phyloP scores from a whole-genome alignment of 345 rosid genomes.

The Psidium guajava region DNA sequence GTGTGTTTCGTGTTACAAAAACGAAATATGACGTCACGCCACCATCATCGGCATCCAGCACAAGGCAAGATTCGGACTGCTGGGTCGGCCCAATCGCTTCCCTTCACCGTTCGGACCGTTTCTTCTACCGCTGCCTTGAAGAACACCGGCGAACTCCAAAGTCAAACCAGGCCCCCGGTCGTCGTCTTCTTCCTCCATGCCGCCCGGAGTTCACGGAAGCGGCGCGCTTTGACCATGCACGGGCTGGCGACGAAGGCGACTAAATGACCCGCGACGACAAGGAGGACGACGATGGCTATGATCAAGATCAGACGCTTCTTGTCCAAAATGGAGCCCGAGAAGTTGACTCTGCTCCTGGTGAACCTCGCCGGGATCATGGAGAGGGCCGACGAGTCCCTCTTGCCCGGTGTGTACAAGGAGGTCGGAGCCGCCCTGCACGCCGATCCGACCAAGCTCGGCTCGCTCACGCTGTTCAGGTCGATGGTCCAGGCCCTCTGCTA shows the following conservation, averaged over 20 bases:
- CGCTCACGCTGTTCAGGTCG: slow-evolving; percentile 56
- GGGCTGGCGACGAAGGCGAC: neutral
- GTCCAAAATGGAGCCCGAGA: slow-evolving; percentile 44
- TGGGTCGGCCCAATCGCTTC: neutral
- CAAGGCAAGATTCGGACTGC: neutral
- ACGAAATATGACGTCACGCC: neutral
- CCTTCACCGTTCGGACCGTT: neutral
- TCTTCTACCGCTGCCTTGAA: neutral
- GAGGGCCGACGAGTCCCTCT: slow-evolving; percentile 80
- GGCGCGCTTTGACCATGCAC: neutral
- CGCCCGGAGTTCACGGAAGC: neutral
- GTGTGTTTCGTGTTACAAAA: neutral
- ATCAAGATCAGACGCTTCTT: neutral
- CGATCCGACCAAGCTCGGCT: slow-evolving; percentile 78
- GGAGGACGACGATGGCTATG: neutral
- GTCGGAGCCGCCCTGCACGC: slow-evolving; percentile 79
- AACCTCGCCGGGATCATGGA: slow-evolving; percentile 87
- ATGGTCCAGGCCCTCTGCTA: slow-evolving; percentile 48
- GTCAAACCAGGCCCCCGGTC: neutral
- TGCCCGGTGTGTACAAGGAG: slow-evolving; percentile 87
- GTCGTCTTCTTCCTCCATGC: neutral
- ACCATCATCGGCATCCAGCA: neutral
- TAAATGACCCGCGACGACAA: neutral
- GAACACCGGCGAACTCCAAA: neutral
- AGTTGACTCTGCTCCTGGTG: slow-evolving; percentile 60